Evolutionary conservation across 257 asterid genomes (phyloP), one percentile per base, ranked within the genome.

Genomic region (Salvia splendens): DNA sequence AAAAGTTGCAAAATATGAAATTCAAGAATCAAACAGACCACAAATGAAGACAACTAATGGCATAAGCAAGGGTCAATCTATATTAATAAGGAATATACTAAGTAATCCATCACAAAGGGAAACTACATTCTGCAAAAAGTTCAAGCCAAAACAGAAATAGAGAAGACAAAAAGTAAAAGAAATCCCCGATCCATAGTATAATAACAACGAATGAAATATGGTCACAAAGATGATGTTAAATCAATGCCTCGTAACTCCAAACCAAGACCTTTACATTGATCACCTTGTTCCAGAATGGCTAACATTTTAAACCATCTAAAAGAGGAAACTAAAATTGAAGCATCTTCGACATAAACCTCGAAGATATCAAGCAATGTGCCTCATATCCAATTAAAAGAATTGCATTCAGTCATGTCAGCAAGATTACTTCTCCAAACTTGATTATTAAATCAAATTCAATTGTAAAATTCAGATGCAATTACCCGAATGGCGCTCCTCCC

Each of bases 401-500:
- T 17, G 35, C 41, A 45, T 20, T 12, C 68, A 59, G 32, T 16
- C 41, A 35, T 24, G 30, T 24, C 5, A 43, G 32, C n/a, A 50
- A 24, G 60, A 14, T 15, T n/a, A 32, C 48, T 12, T 58, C 36
- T 33, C 8, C 6, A 52, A 64, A 38, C 16, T 45, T 45, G 41
- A 54, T 61, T 43, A 6, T 6, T 12, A 33, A 46, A 77, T 6
- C 16, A 70, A 69, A 10, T 52, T 33, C 36, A 17, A n/a, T 1
- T 52, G 16, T 11, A 38, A 56, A 36, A 65, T 16, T 48, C 35
- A 36, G 24, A 33, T 63, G 61, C 47, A 45, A 66, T 41, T 5
- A 92, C 96, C 98, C 98, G 56, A 89, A 92, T 6, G 98, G 98
- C 12, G 98, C 82, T 71, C 98, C 96, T 69, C 86, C 95, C 80